Percentiles rank a stretch among this genome's conserved stretches.
Evolutionary conservation across 1,284 basidiomycete genomes (phyloP).

Genomic region (Paramarasmius palmivorus): DNA sequence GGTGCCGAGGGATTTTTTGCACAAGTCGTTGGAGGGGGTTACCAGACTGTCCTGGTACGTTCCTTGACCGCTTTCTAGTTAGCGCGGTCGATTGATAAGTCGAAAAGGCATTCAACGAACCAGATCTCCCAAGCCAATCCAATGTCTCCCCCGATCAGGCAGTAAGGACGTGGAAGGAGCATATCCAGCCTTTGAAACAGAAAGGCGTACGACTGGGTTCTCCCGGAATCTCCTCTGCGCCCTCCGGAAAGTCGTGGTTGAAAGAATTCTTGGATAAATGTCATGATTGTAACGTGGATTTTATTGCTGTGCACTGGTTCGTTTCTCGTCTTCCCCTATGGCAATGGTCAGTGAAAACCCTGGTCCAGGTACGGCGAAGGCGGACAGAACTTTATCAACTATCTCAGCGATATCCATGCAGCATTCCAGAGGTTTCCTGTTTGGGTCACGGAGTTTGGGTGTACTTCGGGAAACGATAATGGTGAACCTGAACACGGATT

Average conservation of each 20-base stretch:
- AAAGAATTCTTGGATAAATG: conserved; percentile 15
- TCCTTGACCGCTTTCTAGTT: not conserved
- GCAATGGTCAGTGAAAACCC: not conserved
- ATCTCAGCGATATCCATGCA: not conserved
- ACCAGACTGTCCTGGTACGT: conserved; percentile 8
- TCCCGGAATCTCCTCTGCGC: conserved; percentile 17
- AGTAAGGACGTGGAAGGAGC: conserved; percentile 27
- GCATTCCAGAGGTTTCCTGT: not conserved
- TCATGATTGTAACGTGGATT: conserved; percentile 27
- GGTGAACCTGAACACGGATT: not conserved
- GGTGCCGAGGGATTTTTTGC: conserved; percentile 3
- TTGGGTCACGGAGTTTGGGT: conserved; percentile 6
- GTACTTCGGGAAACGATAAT: not conserved
- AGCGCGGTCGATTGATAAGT: not conserved
- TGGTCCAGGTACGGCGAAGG: not conserved
- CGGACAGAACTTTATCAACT: not conserved
- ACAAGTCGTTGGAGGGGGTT: not conserved
- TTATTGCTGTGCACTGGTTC: conserved; percentile 29
- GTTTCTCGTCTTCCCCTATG: not conserved
- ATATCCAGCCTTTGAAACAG: conserved; percentile 28
- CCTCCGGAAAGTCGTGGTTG: conserved; percentile 25
- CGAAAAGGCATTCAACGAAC: conserved; percentile 9
- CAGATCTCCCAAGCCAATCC: conserved; percentile 6
- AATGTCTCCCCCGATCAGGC: conserved; percentile 16
- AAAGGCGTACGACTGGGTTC: conserved; percentile 26